Evolutionary conservation across 1,284 basidiomycete species (phyloP).

Genomic region (Coniferiporia sulphurascens): DNA sequence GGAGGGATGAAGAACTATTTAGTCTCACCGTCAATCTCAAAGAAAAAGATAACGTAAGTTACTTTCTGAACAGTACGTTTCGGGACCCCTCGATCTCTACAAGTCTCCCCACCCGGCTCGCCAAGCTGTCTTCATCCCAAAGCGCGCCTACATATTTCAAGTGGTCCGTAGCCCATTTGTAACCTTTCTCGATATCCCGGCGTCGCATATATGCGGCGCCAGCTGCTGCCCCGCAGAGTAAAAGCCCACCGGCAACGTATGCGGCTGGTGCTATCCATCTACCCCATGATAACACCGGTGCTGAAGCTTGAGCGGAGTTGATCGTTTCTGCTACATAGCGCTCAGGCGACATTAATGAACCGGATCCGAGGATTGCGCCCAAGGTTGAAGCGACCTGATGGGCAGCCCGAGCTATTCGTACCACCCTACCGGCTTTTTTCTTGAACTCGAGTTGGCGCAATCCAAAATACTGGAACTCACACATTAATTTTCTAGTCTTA

Average conservation of each 20-base stretch:
- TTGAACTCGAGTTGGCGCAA: constrained; percentile 86
- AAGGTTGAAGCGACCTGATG: constrained; percentile 47
- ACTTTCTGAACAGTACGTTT: constrained; percentile 75
- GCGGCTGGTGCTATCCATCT: constrained; percentile 58
- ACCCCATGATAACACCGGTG: constrained; percentile 37
- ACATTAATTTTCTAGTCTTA: constrained; percentile 13
- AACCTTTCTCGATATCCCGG: constrained; percentile 65
- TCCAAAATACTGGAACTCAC: constrained; percentile 64
- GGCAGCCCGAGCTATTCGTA: constrained; percentile 68
- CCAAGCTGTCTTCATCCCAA: constrained; percentile 75
- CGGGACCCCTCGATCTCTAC: constrained; percentile 53
- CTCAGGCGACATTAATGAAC: constrained; percentile 34
- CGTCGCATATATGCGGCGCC: constrained; percentile 78
- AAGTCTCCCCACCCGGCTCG: constrained; percentile 57
- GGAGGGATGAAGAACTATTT: background rate
- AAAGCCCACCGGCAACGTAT: constrained; percentile 60
- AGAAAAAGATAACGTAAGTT: constrained; percentile 28
- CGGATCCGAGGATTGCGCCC: constrained; percentile 52
- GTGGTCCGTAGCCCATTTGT: constrained; percentile 81
- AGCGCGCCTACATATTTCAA: constrained; percentile 86
- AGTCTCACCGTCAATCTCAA: constrained; percentile 6
- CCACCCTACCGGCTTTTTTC: constrained; percentile 74
- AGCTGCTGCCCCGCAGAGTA: constrained; percentile 82
- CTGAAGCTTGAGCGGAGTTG: constrained; percentile 23
- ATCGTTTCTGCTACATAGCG: constrained; percentile 28